Percentiles rank a stretch among this genome's conserved stretches.
phyloP scores from a whole-genome alignment of 495 filamentous ascomycete species.

The Aspergillus bridgeri region DNA sequence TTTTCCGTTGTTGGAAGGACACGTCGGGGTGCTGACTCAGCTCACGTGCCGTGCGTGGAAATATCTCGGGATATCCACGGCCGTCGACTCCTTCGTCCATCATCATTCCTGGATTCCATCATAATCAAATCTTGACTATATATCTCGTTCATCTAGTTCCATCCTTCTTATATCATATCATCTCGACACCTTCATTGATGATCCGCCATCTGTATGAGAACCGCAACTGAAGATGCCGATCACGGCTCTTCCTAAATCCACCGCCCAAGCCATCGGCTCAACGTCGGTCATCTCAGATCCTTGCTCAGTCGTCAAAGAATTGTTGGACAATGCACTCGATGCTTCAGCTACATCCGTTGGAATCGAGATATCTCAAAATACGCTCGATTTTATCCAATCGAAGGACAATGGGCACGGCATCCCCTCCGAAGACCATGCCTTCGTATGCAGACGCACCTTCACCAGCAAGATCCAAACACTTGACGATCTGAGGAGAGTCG shows the following conservation, averaged over 20 bases:
- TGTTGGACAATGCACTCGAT: constrained; percentile 89
- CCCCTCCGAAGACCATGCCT: constrained; percentile 59
- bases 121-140: neutral
- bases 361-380: constrained; percentile 71
- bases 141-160: neutral
- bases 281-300: constrained; percentile 70
- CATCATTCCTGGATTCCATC: neutral
- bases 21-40: neutral
- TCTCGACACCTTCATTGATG: neutral
- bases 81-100: neutral
- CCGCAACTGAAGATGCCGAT: constrained; percentile 51
- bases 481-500: constrained; percentile 64
- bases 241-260: constrained; percentile 59
- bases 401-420: constrained; percentile 91
- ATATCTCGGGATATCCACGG: too few species aligned
- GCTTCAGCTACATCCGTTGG: constrained; percentile 70
- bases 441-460: constrained; percentile 65
- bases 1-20: neutral
- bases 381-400: constrained; percentile 79
- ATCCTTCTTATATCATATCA: neutral
- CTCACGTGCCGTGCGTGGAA: neutral
- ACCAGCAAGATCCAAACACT: constrained; percentile 83
- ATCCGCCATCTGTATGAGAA: neutral
- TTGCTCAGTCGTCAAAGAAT: constrained; percentile 77
- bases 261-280: constrained; percentile 67